Evolutionary conservation across 352 stramenopile genomes (phyloP).

Genomic region (Phytophthora uliginosa): DNA sequence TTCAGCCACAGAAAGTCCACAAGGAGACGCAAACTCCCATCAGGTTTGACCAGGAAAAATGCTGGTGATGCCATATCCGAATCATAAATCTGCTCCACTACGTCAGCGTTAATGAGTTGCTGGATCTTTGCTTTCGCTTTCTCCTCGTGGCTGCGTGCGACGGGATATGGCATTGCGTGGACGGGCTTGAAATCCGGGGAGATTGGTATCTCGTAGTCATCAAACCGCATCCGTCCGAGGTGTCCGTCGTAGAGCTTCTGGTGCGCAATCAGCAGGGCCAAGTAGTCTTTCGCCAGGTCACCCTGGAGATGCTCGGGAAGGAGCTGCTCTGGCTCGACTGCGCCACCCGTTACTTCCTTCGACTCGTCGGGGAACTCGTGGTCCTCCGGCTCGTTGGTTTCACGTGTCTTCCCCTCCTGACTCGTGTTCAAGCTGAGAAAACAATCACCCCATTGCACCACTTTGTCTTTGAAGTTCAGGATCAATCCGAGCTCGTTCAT

Average conservation of each 20-base stretch:
- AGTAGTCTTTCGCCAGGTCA: neutral
- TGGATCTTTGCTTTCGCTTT: no score
- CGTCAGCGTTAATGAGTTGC: no score
- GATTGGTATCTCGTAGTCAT: constrained; percentile 9
- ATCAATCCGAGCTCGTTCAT: constrained; percentile 13
- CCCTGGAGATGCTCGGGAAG: constrained; percentile 1
- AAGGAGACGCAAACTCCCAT: constrained; percentile 1
- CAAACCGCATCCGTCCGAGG: constrained; percentile 14
- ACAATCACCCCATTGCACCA: constrained; percentile 11
- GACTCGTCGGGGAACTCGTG: constrained; percentile 8
- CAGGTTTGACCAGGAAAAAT: constrained; percentile 13
- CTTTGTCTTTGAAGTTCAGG: constrained; percentile 13
- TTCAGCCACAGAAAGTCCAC: constrained; percentile 16
- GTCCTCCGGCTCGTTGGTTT: neutral
- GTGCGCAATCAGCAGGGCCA: neutral
- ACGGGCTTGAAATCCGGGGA: neutral
- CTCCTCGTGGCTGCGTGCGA: no score
- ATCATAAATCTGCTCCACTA: constrained; percentile 7
- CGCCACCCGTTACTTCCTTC: neutral
- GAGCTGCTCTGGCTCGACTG: constrained; percentile 4
- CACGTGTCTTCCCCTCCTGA: neutral
- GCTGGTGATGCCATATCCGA: constrained; percentile 17
- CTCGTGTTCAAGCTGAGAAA: constrained; percentile 4
- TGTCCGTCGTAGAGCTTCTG: constrained; percentile 6
- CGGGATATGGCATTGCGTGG: no score